Evolutionary conservation across 306 rosid species (phyloP), one percentile per base, ranked within the genome.

Genomic region (Cyclanthera cordifolia): DNA sequence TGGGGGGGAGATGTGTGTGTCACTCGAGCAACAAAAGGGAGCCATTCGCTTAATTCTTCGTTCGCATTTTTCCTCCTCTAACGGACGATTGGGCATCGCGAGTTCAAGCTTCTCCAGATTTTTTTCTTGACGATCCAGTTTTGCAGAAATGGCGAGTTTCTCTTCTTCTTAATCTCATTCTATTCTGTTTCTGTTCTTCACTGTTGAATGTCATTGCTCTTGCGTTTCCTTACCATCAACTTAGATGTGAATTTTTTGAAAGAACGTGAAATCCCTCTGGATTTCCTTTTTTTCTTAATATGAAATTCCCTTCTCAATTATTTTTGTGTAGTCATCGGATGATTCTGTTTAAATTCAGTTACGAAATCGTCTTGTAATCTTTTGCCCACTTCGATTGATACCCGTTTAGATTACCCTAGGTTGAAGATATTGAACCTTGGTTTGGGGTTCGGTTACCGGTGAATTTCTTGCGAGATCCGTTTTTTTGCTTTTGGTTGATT

Each of bases 1-100:
- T 7, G 43, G 43, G 43, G 9, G 41, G 7, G 9, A 6, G 4
- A 6, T 2, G 4, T 2, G 32, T 28, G 32, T 28, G 32, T 28
- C 3, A 2, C 32, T 28, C 4, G 32, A 5, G 41, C 41, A 34
- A 34, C 41, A 34, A 34, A 34, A 34, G 8, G 9, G 41, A 6
- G 41, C 19, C 28, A 10, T 41, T 21, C 48, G 9, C 51, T 48
- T 39, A 4, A 37, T 41, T 23, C 53, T 45, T 16, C 37, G 27
- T 41, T 15, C 43, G 7, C 66, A 13, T 64, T 64, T 19, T 6
- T 2, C 70, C 46, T 50, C 48, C 69, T 43, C 23, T 19, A 14
- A 21, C 70, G 21, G 53, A 65, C 69, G 69, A 63, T 63, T 63
- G 28, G 67, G 51, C 69, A 41, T 39, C 54, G 53, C 54, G 70